Conservation (phyloP, 306 rosid species). For the Boehmeria nivea region DNA sequence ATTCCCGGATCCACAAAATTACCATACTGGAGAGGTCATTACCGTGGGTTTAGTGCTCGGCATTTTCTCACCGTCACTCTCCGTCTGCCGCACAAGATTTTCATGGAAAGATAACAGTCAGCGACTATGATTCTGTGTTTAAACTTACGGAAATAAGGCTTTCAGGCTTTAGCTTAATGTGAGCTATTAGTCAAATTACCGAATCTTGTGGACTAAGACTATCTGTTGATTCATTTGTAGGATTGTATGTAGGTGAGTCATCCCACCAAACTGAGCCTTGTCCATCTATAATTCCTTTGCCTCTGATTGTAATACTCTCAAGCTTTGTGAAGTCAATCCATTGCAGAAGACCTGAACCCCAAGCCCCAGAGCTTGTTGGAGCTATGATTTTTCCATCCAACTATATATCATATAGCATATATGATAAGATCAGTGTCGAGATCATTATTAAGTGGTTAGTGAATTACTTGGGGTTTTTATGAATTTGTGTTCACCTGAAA, state of each 20-base stretch:
- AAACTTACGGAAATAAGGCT: too few species aligned
- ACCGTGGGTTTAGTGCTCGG: slow-evolving; percentile 66
- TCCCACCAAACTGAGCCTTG: slow-evolving; percentile 82
- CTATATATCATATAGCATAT: slow-evolving; percentile 21
- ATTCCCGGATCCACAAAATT: too few species aligned
- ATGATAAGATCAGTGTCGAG: neutral
- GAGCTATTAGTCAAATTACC: slow-evolving; percentile 3
- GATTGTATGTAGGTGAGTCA: slow-evolving; percentile 32
- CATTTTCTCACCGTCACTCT: slow-evolving; percentile 21
- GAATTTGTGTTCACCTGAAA: slow-evolving; percentile 46
- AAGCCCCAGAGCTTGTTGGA: slow-evolving; percentile 44
- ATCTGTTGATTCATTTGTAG: slow-evolving; percentile 12
- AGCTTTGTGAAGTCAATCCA: slow-evolving; percentile 69
- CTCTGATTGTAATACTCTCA: slow-evolving; percentile 41
- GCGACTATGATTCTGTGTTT: too few species aligned
- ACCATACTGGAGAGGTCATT: neutral
- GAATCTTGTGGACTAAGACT: neutral
- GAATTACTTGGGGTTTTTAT: neutral
- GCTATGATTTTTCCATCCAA: slow-evolving; percentile 72
- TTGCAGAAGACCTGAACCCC: slow-evolving; percentile 64
- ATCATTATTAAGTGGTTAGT: neutral
- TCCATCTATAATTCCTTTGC: slow-evolving; percentile 74
- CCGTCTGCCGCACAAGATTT: slow-evolving; percentile 12
- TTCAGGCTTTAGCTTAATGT: too few species aligned
- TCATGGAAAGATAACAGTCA: neutral